These are phyloP conservation scores for Claviceps sp. DNA, from an alignment of 2,329 filamentous ascomycete species.

Conservation along the genomic window DNA sequence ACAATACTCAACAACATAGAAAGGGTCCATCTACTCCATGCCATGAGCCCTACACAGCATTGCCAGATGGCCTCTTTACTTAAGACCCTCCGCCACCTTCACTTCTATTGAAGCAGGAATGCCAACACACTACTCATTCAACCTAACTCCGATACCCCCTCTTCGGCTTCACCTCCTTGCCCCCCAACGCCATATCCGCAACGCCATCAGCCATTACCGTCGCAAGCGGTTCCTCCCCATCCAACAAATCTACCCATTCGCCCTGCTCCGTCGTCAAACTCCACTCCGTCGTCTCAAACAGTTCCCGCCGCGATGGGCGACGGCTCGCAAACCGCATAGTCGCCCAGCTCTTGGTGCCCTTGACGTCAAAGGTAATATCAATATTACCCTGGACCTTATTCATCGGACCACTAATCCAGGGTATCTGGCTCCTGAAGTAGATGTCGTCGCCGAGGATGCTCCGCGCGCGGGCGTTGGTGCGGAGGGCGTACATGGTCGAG, in stretches of 20 bases:
- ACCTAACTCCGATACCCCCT: conserved; percentile 40
- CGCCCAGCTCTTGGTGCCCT: conserved; percentile 57
- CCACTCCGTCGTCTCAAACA: conserved; percentile 87
- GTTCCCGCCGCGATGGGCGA: conserved; percentile 43
- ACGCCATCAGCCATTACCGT: conserved; percentile 26
- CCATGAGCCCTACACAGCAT: too few species aligned
- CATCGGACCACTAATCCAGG: conserved; percentile 77
- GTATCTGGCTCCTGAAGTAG: conserved; percentile 65
- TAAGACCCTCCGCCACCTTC: neutral
- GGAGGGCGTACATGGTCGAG: conserved; percentile 81
- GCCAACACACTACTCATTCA: conserved; percentile 16
- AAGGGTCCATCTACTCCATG: neutral
- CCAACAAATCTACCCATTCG: conserved; percentile 56
- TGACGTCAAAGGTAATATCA: conserved; percentile 75
- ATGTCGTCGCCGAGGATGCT: conserved; percentile 75
- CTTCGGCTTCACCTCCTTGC: conserved; percentile 19
- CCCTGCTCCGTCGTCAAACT: conserved; percentile 58
- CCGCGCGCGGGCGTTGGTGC: conserved; percentile 63
- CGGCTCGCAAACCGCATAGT: conserved; percentile 71
- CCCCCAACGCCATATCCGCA: conserved; percentile 12
- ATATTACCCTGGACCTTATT: conserved; percentile 89
- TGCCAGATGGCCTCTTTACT: too few species aligned
- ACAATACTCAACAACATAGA: neutral
- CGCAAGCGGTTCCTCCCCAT: conserved; percentile 55
- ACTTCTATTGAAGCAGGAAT: neutral